Evolutionary conservation across 306 rosid species (phyloP).

Genomic region (Aeschynomene evenia): DNA sequence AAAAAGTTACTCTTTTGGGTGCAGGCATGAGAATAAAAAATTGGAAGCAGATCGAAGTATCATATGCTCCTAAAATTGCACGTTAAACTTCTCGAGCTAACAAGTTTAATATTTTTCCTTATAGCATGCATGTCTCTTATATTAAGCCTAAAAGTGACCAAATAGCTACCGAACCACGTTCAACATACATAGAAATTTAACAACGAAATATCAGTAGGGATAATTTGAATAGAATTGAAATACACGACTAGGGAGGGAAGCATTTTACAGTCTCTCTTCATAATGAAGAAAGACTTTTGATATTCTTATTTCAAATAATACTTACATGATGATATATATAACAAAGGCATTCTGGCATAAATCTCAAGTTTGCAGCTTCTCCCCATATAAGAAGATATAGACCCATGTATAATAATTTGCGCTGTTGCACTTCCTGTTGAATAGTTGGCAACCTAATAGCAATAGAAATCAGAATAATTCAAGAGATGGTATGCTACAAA

Average conservation of each 20-base stretch:
- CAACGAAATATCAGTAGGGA: not conserved
- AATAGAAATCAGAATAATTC: slow-evolving; percentile 19
- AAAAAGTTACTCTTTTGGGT: too few relatives aligned
- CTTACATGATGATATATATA: slow-evolving; percentile 95
- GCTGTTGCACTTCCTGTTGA: slow-evolving; percentile 97
- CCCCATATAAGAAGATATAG: slow-evolving; percentile 99
- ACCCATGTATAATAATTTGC: slow-evolving; percentile 87
- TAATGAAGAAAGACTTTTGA: not conserved
- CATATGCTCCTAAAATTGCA: not conserved
- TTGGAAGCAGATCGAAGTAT: too few relatives aligned
- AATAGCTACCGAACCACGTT: not conserved
- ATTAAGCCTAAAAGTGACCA: not conserved
- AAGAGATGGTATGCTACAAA: slow-evolving; percentile 5
- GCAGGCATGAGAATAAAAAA: too few relatives aligned
- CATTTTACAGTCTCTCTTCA: not conserved
- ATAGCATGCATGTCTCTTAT: not conserved
- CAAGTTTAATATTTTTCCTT: too few relatives aligned
- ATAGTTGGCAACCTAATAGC: slow-evolving; percentile 84
- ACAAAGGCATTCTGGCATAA: slow-evolving; percentile 99
- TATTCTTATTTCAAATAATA: not conserved
- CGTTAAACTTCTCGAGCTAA: too few relatives aligned
- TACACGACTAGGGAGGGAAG: slow-evolving; percentile 5
- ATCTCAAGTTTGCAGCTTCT: slow-evolving; percentile 97
- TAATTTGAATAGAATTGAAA: not conserved
- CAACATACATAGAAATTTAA: slow-evolving; percentile 15